Evolutionary conservation across 192 early-diverging fungal species (phyloP), one percentile per base, ranked within the genome.

Genomic region (Glomus cerebriforme): DNA sequence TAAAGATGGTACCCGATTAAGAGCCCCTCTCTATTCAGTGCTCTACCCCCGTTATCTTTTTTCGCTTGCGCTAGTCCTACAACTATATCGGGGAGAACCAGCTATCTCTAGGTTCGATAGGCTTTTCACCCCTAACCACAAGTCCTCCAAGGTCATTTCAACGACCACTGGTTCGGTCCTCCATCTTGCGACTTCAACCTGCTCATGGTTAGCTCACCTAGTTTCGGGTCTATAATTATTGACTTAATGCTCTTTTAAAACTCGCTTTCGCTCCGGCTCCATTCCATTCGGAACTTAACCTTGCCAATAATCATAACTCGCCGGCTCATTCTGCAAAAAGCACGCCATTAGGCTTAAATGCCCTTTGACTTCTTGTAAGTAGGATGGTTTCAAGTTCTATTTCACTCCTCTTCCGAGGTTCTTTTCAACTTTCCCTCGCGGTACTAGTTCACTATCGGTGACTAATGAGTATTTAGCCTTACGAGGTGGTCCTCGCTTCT

Each of bases 401-500:
- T 90, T 90, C 80, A 89, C 87, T 89, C 88, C 85, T 83, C 87
- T 87, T 89, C 83, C 86, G 86, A 81, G 84, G 86, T 87, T 73
- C 86, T 89, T 89, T 89, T 88, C 88, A 89, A 83, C 88, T 89
- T 89, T 89, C 88, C 87, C 86, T 89, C 87, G 89, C 88, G 86
- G 88, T 89, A 89, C 88, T 89, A 87, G 88, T 89, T 89, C 86
- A 86, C 88, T 89, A 89, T 89, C 69, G 69, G 69, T 72, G 39
- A 47, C 69, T 72, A 39, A 49, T 49, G 4, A 39, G 45, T 72
- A 72, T 72, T 72, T 72, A 72, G 69, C 69, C 69, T 72, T 72
- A 72, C 65, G 65, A 26, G 65, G 65, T 67, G 65, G 65, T 3
- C 65, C 65, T 26, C 65, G 65, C 27, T 67, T 19, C 65, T 67